Evolutionary conservation across 1,284 basidiomycete genomes (phyloP).

Genomic region (Coniferiporia weirii): DNA sequence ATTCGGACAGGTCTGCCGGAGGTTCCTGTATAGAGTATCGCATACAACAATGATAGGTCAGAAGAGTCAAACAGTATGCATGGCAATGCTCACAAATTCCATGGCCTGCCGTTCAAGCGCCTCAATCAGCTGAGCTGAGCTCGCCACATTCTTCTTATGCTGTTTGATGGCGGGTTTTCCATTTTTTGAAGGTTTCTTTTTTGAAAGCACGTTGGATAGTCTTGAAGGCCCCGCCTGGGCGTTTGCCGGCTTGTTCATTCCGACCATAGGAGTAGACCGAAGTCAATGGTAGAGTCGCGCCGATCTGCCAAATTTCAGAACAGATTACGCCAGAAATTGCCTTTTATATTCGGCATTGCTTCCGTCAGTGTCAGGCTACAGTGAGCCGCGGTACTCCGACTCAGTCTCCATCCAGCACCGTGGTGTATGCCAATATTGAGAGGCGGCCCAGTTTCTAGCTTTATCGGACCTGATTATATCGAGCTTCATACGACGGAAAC

Average conservation of each 20-base stretch:
- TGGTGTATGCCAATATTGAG: background rate
- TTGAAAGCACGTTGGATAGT: background rate
- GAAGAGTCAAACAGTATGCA: constrained; percentile 3
- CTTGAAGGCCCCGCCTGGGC: constrained; percentile 17
- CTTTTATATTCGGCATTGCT: background rate
- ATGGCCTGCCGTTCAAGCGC: constrained; percentile 47
- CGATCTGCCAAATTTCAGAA: background rate
- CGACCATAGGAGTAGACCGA: too few species aligned
- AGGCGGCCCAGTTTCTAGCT: background rate
- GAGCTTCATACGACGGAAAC: background rate
- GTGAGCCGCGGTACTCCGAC: too few species aligned
- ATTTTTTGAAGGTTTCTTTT: constrained; percentile 2
- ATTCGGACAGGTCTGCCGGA: constrained; percentile 43
- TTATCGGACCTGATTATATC: background rate
- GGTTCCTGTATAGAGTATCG: constrained; percentile 36
- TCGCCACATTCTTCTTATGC: constrained; percentile 2
- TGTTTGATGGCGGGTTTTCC: background rate
- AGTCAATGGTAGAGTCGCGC: background rate
- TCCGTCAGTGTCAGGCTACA: too few species aligned
- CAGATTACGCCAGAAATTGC: background rate
- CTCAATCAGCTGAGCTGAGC: constrained; percentile 51
- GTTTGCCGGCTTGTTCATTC: constrained; percentile 5
- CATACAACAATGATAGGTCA: constrained; percentile 21
- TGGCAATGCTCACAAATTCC: constrained; percentile 47
- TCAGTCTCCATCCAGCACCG: background rate